Conservation (phyloP, 2,329 filamentous ascomycete genomes). For the Ceratocystis harringtonii region DNA sequence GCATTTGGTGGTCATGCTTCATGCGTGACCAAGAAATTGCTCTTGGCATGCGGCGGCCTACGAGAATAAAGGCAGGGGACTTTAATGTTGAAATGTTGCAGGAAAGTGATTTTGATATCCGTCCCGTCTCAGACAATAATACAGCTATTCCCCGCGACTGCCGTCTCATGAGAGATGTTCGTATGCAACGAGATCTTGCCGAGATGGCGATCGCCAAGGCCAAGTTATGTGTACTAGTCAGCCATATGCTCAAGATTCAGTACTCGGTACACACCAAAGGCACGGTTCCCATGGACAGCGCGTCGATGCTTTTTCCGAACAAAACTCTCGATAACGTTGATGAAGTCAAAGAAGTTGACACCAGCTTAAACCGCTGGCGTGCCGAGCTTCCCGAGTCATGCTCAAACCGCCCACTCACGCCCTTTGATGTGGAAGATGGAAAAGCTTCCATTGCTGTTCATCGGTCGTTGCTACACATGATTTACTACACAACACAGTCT, state of each 20-base stretch:
- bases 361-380: slow-evolving; percentile 65
- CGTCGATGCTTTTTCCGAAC: slow-evolving; percentile 84
- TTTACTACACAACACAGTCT: slow-evolving; percentile 82
- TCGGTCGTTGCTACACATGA: slow-evolving; percentile 78
- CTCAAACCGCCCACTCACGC: slow-evolving; percentile 44
- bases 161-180: slow-evolving; percentile 51
- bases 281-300: slow-evolving; percentile 61
- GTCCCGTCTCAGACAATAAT: slow-evolving; percentile 50
- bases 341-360: slow-evolving; percentile 64
- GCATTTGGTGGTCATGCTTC: slow-evolving; percentile 96
- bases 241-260: slow-evolving; percentile 75
- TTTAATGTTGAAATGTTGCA: slow-evolving; percentile 86
- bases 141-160: slow-evolving; percentile 56
- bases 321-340: slow-evolving; percentile 70
- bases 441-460: slow-evolving; percentile 51
- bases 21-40: slow-evolving; percentile 89
- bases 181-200: slow-evolving; percentile 64
- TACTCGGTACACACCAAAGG: slow-evolving; percentile 83
- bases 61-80: slow-evolving; percentile 82
- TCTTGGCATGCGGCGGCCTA: slow-evolving; percentile 82
- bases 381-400: slow-evolving; percentile 56
- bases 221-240: slow-evolving; percentile 77
- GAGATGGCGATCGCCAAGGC: slow-evolving; percentile 85
- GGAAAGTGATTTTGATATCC: slow-evolving; percentile 70
- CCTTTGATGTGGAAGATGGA: slow-evolving; percentile 43